Base-by-base conservation (phyloP, 2,329 filamentous ascomycete genomes). In the Didymella arachidicola region DNA sequence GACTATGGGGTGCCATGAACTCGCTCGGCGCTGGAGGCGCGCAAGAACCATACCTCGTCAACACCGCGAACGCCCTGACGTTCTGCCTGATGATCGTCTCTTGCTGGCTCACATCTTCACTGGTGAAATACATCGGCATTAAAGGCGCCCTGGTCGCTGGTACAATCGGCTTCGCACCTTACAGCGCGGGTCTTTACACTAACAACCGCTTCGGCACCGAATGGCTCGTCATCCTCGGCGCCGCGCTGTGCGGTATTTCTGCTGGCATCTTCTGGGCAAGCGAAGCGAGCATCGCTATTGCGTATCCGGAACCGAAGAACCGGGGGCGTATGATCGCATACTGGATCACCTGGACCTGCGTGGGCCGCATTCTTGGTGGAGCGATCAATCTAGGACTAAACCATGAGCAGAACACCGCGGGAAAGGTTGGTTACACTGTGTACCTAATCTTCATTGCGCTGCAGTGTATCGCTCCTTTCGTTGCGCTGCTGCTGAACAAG, bases 321-420 rank as follows among this genome's bases (percentile, higher is more conserved):
- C 50, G 46, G 7, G 49, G 49, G 1, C 42, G 41, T 7, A 58
- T 53, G 56, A 78, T 78, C 2, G 72, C 7, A 63, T 83, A 83
- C 26, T 84, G 82, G 82, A 79, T 84, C 12, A 80, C 81, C 6
- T 80, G 83, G 27, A 79, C 81, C 3, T 81, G 83, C 56, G 78
- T 83, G 16, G 83, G 83, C 1, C 81, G 83, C 57, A 79, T 84
- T 32, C 80, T 84, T 52, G 82, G 82, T 2, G 77, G 81, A 4
- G 79, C 82, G 0, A 82, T 84, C 32, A 80, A 81, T 10, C 77
- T 84, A 0, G 81, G 78, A 0, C 74, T 84, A 16, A 84, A 84
- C 43, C 73, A 77, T 44, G 73, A 77, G 2, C 72, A 77, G 22
- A 77, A 77, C 18, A 68, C 78, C 6, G 70, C 70, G 2, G 80